Evolutionary conservation across 2,329 filamentous ascomycete species (phyloP), one percentile per base, ranked within the genome.

Genomic region (Pseudofabraea citricarpa): DNA sequence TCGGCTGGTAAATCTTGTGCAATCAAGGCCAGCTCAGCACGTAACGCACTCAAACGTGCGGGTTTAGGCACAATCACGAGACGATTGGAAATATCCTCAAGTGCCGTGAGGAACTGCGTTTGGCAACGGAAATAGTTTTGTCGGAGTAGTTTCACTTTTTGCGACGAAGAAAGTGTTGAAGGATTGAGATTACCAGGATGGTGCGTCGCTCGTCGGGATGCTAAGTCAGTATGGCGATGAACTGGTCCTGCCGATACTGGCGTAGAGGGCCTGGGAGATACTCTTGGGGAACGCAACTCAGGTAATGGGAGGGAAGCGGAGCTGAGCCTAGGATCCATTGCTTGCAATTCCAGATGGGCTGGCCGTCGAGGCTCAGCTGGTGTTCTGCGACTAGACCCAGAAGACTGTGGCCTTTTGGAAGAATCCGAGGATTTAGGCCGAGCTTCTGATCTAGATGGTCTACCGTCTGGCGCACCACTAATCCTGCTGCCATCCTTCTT

Each of bases 41-140:
- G 77, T 36, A 93, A 69, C 32, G 88, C 87, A 63, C 87, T 93
- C 54, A 93, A 73, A 23, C 87, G 80, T 31, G 87, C 87, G 24
- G 83, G 80, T 60, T 93, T 93, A 2, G 87, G 87, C 5, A 93
- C 87, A 42, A 85, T 75, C 5, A 93, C 85, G 35, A 93, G 69
- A n/a, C 87, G 81, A 59, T 89, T 90, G 3, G 87, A 93, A 41
- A 93, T 91, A 52, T 86, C 84, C 61, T 91, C 86, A 13, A 93
- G 72, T 1, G 87, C 87, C 3, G 82, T 85, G 48, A 93, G 61
- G 58, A 93, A 90, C 53, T 88, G 84, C 1, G 86, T 90, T 63
- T 93, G 77, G 48, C 81, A 87, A 41, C 86, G 75, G 60, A 91
- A 93, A 62, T 93, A 93, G 61, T 93, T 87, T 47, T 90, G 85